Evolutionary conservation across 2,329 filamentous ascomycete genomes (phyloP), one percentile per base, ranked within the genome.

Genomic region (Monosporascus cannonballus): DNA sequence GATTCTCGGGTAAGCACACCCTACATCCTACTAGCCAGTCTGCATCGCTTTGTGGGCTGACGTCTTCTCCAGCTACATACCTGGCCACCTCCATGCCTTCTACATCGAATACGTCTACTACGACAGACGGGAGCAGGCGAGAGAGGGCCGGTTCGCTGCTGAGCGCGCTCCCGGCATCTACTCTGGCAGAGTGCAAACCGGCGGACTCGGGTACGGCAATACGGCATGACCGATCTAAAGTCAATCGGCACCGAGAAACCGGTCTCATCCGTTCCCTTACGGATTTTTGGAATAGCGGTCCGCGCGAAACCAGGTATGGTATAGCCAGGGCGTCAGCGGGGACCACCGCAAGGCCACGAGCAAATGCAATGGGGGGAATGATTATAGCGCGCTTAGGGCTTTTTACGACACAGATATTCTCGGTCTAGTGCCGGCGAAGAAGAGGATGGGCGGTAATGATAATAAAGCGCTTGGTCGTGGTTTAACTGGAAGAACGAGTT

Each of bases 21-120:
- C 20, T 7, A 20, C 3, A 18, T 46, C 37, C 38, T 48, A 38
- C 30, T 14, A 27, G 20, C 24, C 42, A 42, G 44, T 24, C 18
- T 24, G 30, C 7, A 36, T 14, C 14, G 14, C 3, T 14, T 30
- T 36, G 15, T 20, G 3, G 11, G n/a, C 51, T 52, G 51, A 52
- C 53, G 54, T 37, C 41, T 24, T 34, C 30, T 50, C 30, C 54
- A 83, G 82, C n/a, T 89, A 86, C 68, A 71, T 94, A 49, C 89
- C 89, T 0, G 90, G 89, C 7, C 85, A 90, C 60, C 80, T 93
- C 42, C 85, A 91, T 67, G 88, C 88, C 44, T 91, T 92, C 69
- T 94, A 92, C 67, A 60, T 90, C 56, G 84, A 91, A 70, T 95
- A 91, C 67, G 76, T 95, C 56, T 96, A 92, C 73, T 93, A 86